A percentile compares a stretch with the other conserved stretches of the same genome.
Evolutionary conservation across 257 asterid species (phyloP).

Genomic region (Rehmannia glutinosa): DNA sequence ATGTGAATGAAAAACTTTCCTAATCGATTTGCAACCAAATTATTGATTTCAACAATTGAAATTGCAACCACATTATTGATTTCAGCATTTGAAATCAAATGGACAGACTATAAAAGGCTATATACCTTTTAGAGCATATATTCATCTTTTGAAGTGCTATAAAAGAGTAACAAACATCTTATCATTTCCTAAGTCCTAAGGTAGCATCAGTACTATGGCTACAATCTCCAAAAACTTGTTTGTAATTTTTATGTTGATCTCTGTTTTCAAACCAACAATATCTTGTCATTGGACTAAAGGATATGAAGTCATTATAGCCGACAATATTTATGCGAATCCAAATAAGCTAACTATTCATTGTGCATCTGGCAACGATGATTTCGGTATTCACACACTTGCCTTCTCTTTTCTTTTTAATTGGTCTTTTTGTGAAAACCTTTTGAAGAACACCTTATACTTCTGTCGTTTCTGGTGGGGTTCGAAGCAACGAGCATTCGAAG

Average conservation of each 20-base stretch:
- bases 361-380: background rate
- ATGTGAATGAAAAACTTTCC: too few relatives aligned
- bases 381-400: background rate
- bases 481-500: background rate
- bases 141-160: background rate
- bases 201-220: background rate
- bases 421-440: background rate
- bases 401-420: background rate
- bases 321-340: background rate
- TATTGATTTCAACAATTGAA: too few relatives aligned
- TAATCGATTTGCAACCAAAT: too few relatives aligned
- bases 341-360: background rate
- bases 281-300: background rate
- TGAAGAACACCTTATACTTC: background rate
- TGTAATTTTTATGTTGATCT: background rate
- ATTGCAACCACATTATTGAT: too few relatives aligned
- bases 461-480: background rate
- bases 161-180: background rate
- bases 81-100: too few relatives aligned
- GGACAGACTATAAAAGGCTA: background rate
- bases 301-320: background rate
- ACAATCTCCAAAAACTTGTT: background rate
- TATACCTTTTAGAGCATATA: background rate
- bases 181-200: background rate
- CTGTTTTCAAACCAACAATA: background rate